Evolutionary conservation across 2,329 filamentous ascomycete genomes (phyloP).

Genomic region (Fusarium guadeloupense): DNA sequence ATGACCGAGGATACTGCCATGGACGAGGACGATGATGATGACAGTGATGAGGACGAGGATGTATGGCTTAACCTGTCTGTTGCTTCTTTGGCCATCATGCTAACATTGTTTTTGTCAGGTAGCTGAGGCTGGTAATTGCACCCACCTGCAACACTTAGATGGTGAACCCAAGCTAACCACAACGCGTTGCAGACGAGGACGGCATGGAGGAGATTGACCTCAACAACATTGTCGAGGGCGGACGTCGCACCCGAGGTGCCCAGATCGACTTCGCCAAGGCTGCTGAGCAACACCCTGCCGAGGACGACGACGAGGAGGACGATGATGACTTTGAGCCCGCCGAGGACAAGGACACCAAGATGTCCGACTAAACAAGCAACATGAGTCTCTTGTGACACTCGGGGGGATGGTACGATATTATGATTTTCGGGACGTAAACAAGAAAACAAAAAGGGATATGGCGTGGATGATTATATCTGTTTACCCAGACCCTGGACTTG

Average conservation of each 20-base stretch:
- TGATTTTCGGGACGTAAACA: slow-evolving; percentile 31
- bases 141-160: slow-evolving; percentile 4
- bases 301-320: slow-evolving; percentile 84
- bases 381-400: slow-evolving; percentile 1
- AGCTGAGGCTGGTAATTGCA: slow-evolving; percentile 45
- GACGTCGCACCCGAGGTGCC: slow-evolving; percentile 88
- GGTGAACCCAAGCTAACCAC: slow-evolving; percentile 42
- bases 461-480: slow-evolving; percentile 31
- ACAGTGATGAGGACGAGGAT: slow-evolving; percentile 48
- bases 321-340: slow-evolving; percentile 74
- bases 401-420: slow-evolving; percentile 32
- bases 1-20: slow-evolving; percentile 69
- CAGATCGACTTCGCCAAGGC: slow-evolving; percentile 94
- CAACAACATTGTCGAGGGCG: slow-evolving; percentile 82
- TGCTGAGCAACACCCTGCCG: slow-evolving; percentile 76
- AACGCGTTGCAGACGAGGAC: slow-evolving; percentile 72
- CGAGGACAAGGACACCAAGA: slow-evolving; percentile 75
- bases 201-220: slow-evolving; percentile 92
- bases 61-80: slow-evolving; percentile 26
- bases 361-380: slow-evolving; percentile 55
- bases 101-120: slow-evolving; percentile 42
- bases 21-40: slow-evolving; percentile 76
- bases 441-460: slow-evolving; percentile 30
- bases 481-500: slow-evolving; percentile 22
- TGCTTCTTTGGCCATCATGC: slow-evolving; percentile 6